Conservation (phyloP, 345 rosid species). For the Boechera divaricarpa region DNA sequence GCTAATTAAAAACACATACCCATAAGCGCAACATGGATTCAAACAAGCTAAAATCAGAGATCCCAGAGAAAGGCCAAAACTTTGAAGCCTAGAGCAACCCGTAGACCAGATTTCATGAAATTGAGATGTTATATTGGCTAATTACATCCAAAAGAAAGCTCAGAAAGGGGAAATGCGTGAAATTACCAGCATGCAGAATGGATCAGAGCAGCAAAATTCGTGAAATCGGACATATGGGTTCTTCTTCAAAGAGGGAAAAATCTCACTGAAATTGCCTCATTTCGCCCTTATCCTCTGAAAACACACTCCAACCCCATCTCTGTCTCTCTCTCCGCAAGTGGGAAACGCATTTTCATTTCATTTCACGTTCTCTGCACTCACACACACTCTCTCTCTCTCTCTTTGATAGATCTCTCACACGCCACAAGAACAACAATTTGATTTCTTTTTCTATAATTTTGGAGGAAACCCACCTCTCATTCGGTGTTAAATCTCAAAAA, state of each 20-base stretch:
- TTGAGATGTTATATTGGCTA: not conserved
- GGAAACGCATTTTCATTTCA: slow-evolving; percentile 41
- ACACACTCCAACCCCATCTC: not conserved
- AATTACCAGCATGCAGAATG: slow-evolving; percentile 42
- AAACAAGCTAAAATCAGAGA: slow-evolving; percentile 33
- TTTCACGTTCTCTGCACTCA: slow-evolving; percentile 47
- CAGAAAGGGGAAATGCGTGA: slow-evolving; percentile 26
- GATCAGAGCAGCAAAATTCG: slow-evolving; percentile 15
- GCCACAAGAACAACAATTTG: slow-evolving; percentile 4
- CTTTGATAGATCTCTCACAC: slow-evolving; percentile 13
- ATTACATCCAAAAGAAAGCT: not conserved
- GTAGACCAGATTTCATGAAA: not conserved
- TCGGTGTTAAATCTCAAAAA: slow-evolving; percentile 14
- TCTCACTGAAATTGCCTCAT: slow-evolving; percentile 26
- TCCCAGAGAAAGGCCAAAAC: slow-evolving; percentile 1
- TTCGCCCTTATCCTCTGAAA: not conserved
- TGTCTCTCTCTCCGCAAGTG: slow-evolving; percentile 34
- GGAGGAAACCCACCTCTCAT: slow-evolving; percentile 31
- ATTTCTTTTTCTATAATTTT: slow-evolving; percentile 2
- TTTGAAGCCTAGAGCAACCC: not conserved
- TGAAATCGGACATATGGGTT: slow-evolving; percentile 27
- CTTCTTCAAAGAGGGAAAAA: slow-evolving; percentile 25
- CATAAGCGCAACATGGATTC: not conserved
- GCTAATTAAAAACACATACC: not conserved
- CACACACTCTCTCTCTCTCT: slow-evolving; percentile 14